Conservation (phyloP, 1,139 yeast species). For the Yamadazyma atlantica region DNA sequence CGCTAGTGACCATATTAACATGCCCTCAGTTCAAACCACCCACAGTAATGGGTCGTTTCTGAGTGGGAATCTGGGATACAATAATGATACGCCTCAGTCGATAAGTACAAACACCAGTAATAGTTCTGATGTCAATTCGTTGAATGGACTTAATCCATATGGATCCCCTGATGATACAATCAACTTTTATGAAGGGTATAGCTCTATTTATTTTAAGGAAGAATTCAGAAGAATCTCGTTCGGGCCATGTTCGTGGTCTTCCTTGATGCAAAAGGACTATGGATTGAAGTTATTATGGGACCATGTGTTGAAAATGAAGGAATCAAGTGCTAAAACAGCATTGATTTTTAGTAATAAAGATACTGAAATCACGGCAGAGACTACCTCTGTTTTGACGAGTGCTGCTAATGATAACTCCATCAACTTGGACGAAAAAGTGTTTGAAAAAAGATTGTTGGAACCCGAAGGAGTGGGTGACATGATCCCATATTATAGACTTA, state of each 20-base stretch:
- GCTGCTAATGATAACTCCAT: slow-evolving; percentile 13
- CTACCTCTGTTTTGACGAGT: slow-evolving; percentile 21
- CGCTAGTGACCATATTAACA: not conserved
- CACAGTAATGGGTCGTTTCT: not conserved
- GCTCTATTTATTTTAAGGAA: slow-evolving; percentile 39
- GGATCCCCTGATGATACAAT: slow-evolving; percentile 26
- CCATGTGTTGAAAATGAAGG: slow-evolving; percentile 25
- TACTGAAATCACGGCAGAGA: slow-evolving; percentile 26
- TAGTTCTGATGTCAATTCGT: slow-evolving; percentile 2
- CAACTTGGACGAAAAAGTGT: slow-evolving; percentile 23
- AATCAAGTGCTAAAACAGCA: slow-evolving; percentile 21
- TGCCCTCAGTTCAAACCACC: not conserved
- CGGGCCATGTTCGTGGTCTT: slow-evolving; percentile 52
- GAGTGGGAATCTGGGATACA: not conserved
- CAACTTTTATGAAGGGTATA: slow-evolving; percentile 43
- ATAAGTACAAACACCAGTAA: not conserved
- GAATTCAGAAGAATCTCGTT: slow-evolving; percentile 33
- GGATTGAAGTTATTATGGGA: slow-evolving; percentile 39
- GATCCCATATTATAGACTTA: slow-evolving; percentile 30
- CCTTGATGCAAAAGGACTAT: slow-evolving; percentile 48
- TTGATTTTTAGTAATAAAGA: slow-evolving; percentile 18
- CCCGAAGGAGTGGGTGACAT: slow-evolving; percentile 38
- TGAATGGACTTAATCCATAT: slow-evolving; percentile 24
- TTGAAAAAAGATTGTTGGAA: slow-evolving; percentile 33
- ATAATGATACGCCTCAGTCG: not conserved